Base-by-base conservation (phyloP, 192 early-diverging fungal genomes). In the Thamnidium elegans region DNA sequence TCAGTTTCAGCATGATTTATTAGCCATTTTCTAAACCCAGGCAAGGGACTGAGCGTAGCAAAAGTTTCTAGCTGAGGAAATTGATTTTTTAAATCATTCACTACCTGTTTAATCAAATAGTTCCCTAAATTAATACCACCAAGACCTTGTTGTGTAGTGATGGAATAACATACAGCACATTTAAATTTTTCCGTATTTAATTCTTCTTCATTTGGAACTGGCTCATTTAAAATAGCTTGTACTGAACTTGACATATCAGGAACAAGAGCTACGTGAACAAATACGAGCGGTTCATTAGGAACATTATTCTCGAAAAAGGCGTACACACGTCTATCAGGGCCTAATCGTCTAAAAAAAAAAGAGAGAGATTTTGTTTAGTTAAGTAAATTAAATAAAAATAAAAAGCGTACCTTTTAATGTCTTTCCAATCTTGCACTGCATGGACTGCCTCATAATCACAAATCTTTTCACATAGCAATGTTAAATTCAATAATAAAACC, bases 91-190 rank as follows among this genome's bases (percentile, higher is more conserved):
- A 96, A 77, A 32, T 93, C 87, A n/a, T 81, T 78, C 4, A 98
- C 91, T 2, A 94, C 93, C 13, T 89, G 85, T 65, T 95, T 95
- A 68, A 96, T 92, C 63, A 94, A 70, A 71, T 93, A 92, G 73
- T 92, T 93, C 7, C 94, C 96, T 21, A 98, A 66, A 47, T 98
- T 90, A 34, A 98, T 91, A 19, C 96, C 93, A 11, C 90, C 80
- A 9, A 98, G 79, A 66, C 85, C 90, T 39, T 83, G 83, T 67
- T 96, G 93, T 19, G 91, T 90, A 13, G 90, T 92, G 63, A 98
- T 96, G 2, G 95, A 95, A 75, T 98, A 98, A 69, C 96, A 98
- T 1, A 94, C 88, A 11, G 93, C 95, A 61, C 83, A 86, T 7
- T 72, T 74, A 11, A 88, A 67, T 6, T 81, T 71, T 9, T 79